Evolutionary conservation across 2,329 filamentous ascomycete species (phyloP), one percentile per base, ranked within the genome.

Genomic region (Arthrobotrys megalospora): DNA sequence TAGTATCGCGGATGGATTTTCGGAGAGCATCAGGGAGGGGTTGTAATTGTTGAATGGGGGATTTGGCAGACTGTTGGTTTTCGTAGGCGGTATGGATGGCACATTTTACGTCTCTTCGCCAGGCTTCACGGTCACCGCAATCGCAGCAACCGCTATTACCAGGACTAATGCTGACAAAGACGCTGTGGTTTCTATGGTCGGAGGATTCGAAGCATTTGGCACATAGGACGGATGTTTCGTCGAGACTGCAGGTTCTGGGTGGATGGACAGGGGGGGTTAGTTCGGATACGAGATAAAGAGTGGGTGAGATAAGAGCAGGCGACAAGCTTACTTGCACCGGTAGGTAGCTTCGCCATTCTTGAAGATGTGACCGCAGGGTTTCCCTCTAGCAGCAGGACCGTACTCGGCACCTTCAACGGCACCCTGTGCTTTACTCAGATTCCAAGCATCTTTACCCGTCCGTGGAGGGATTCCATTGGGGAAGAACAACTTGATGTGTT

Each of bases 101-200:
- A 86, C 96, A 99, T 83, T 93, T 91, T 80, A 98, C 88, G 50
- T 94, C 94, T 58, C 90, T 87, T 83, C 90, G 90, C 95, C 96
- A 99, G 10, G 96, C 96, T 85, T 99, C 96, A 19, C 92, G 90
- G 83, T 99, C 96, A 76, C 96, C 96, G 83, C 96, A 99, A 85
- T 99, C 96, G 85, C 96, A 99, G 86, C 96, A 98, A 52, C 95
- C 95, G 82, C 92, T 96, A 83, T 97, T 97, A 6, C 95, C 95
- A 1, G 92, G 90, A 0, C 94, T 97, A 55, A 97, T 90, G 73
- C 89, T 92, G 75, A 99, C 93, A 82, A 92, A 91, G 69, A 98
- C 94, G 86, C 93, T 93, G 85, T 99, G 96, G 11, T 92, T 94
- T 10, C 93, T 91, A 84, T 99, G 96, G 83, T 99, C 95, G 45